Evolutionary conservation across 78 protist species (phyloP).

Genomic region (Salpingoeca rosetta): DNA sequence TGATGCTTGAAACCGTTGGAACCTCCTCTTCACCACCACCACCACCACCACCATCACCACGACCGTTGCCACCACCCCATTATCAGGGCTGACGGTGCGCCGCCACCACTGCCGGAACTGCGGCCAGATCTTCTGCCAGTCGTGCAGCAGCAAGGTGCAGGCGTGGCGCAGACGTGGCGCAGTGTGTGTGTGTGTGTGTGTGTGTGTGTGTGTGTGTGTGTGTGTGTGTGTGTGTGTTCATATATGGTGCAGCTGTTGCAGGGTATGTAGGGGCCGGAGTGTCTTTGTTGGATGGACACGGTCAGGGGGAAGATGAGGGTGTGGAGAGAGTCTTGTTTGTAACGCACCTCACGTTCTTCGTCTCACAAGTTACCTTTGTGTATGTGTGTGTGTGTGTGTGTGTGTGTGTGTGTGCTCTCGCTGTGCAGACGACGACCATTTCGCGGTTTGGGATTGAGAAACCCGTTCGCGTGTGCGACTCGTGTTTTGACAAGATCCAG

Average conservation of each 20-base stretch:
- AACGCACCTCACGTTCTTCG: not conserved
- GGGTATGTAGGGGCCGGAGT: too few species aligned
- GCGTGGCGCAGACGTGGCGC: too few species aligned
- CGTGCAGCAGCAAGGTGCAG: not conserved
- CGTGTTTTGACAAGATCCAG: not conserved
- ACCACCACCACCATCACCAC: too few species aligned
- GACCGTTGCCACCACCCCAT: too few species aligned
- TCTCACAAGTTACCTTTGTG: too few species aligned
- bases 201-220: not conserved
- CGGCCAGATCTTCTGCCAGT: constrained; percentile 4
- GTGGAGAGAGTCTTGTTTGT: too few species aligned
- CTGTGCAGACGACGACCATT: not conserved
- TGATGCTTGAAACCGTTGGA: too few species aligned
- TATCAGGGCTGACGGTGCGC: too few species aligned
- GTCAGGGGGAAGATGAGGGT: too few species aligned
- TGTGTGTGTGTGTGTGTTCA: not conserved
- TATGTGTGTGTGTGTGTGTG: too few species aligned
- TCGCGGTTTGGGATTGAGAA: not conserved
- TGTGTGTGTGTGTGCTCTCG: not conserved
- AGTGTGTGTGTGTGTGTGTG: not conserved
- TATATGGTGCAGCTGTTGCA: not conserved
- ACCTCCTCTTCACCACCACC: too few species aligned
- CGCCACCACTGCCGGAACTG: constrained; percentile 1
- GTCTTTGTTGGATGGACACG: too few species aligned
- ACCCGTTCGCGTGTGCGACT: not conserved